Conservation (phyloP, 176 grass and related monocot genomes). For the Paspalum notatum region DNA sequence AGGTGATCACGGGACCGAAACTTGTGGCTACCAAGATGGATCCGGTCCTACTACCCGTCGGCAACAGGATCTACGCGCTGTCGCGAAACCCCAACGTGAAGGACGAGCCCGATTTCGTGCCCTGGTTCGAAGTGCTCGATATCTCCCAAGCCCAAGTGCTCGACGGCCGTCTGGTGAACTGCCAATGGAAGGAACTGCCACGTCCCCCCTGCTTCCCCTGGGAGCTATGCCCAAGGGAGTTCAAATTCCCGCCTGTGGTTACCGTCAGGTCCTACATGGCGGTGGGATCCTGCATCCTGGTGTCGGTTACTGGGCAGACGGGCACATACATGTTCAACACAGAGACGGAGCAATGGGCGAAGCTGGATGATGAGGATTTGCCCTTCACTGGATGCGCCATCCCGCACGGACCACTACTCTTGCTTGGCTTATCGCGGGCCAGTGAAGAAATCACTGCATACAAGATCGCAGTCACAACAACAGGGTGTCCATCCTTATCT, state of each 20-base stretch:
- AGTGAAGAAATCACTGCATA: neutral
- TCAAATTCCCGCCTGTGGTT: neutral
- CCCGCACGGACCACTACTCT: neutral
- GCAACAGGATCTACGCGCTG: neutral
- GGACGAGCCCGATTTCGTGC: neutral
- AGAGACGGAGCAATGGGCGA: neutral
- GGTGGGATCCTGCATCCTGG: neutral
- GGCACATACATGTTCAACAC: neutral
- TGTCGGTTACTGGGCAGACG: neutral
- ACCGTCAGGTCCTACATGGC: neutral
- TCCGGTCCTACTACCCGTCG: neutral
- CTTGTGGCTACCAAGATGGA: neutral
- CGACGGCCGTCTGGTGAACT: neutral
- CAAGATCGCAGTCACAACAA: neutral
- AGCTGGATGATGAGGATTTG: neutral
- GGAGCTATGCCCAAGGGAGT: neutral
- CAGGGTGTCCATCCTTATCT: neutral
- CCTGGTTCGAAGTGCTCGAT: neutral
- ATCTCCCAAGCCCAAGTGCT: neutral
- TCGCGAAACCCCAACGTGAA: neutral
- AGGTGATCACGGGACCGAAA: constrained; percentile 5
- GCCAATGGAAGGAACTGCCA: neutral
- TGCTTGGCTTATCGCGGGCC: neutral
- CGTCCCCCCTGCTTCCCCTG: constrained; percentile 13
- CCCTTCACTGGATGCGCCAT: neutral